Base-by-base conservation (phyloP, 2,329 filamentous ascomycete species). In the Stemphylium lycopersici region DNA sequence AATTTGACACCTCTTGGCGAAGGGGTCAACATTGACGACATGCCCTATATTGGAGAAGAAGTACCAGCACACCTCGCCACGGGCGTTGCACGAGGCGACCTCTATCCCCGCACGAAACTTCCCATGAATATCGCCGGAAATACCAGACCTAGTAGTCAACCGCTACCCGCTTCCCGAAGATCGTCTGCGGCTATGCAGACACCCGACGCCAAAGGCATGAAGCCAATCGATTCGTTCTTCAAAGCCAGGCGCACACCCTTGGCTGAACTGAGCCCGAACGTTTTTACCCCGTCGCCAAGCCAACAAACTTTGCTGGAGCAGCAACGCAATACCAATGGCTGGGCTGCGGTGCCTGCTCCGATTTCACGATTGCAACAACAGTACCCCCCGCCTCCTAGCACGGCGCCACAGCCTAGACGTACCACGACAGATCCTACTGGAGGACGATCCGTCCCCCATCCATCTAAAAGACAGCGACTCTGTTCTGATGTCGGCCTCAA, bases 51-150 rank as follows among this genome's bases (percentile, higher is more conserved):
- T 59, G 96, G 95, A 26, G 80, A 83, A 16, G 81, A 86, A 62
- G 84, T 96, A 39, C 86, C 90, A 29, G 78, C 87, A 1, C 80
- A 87, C 43, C 74, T 90, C 54, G 92, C 93, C 6, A 80, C 81
- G 45, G 87, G 86, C 5, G 88, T 99, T 54, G 91, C 95, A 20
- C 79, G 73, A 33, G 95, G 95, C 32, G 90, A 96, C 63, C 76
- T 97, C 40, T 89, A 98, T 72, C 95, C 95, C 2, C 95, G 93
- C 62, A 96, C 92, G 1, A 98, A 97, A 75, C 73, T 87, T 55
- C 83, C 81, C 2, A 81, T 87, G 42, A 59, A 70, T 6, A 29
- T 70, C n/a, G 47, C 41, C 13, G 61, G 66, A 48, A 76, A 74
- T 56, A 58, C 72, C 34, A 68, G 70, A 40, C 62, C 75, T 40